A percentile compares a stretch with the other conserved stretches of the same genome.
Conservation (phyloP, 208 protist genomes). For the Wallacemonas rigidus region DNA sequence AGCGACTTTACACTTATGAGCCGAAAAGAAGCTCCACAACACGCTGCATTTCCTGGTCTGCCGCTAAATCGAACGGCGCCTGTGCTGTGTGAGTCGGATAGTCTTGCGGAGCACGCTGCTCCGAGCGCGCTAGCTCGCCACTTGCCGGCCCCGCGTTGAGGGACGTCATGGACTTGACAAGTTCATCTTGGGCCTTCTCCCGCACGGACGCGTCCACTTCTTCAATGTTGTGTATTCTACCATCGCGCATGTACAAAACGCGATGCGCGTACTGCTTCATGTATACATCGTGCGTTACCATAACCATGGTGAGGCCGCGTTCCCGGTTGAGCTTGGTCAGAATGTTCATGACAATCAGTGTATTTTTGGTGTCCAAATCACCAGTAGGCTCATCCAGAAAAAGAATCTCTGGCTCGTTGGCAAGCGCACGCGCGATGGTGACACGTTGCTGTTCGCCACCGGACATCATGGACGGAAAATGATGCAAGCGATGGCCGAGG, state of each 20-base stretch:
- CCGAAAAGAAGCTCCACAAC: slow-evolving; percentile 67
- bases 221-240: slow-evolving; percentile 85
- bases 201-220: slow-evolving; percentile 42
- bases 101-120: slow-evolving; percentile 44
- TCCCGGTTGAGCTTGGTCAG: slow-evolving; percentile 90
- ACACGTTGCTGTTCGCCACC: slow-evolving; percentile 97
- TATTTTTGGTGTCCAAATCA: slow-evolving; percentile 97
- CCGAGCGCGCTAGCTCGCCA: neutral
- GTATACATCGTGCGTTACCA: slow-evolving; percentile 97
- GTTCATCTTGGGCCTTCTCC: slow-evolving; percentile 41
- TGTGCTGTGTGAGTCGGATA: slow-evolving; percentile 71
- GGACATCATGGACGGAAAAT: slow-evolving; percentile 94
- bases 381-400: slow-evolving; percentile 96
- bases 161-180: slow-evolving; percentile 19
- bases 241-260: slow-evolving; percentile 95
- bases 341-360: slow-evolving; percentile 93
- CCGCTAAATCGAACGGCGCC: slow-evolving; percentile 44
- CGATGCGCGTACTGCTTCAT: slow-evolving; percentile 94
- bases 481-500: slow-evolving; percentile 85
- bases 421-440: slow-evolving; percentile 94
- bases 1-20: slow-evolving; percentile 4
- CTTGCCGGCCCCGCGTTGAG: neutral
- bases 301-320: slow-evolving; percentile 94
- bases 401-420: slow-evolving; percentile 94
- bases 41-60: slow-evolving; percentile 68